Conservation (phyloP, 2,329 filamentous ascomycete species). For the Cadophora sp. region DNA sequence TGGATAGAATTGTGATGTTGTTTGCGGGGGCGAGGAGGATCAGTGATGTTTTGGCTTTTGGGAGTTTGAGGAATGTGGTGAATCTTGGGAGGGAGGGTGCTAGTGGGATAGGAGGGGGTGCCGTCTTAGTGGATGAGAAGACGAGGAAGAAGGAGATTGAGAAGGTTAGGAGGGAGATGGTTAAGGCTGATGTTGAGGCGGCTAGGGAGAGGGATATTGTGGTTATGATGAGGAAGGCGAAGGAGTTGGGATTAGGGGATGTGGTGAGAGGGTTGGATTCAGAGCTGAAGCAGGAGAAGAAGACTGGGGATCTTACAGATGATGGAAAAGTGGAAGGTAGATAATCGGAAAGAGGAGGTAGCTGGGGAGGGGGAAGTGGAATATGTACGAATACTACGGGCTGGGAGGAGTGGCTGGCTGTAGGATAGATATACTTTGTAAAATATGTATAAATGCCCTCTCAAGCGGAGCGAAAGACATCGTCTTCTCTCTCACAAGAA, state of each 20-base stretch:
- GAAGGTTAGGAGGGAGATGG: background rate
- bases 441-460: too few relatives aligned
- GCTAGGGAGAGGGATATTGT: background rate
- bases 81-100: slow-evolving; percentile 46
- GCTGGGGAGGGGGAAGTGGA: too few relatives aligned
- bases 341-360: too few relatives aligned
- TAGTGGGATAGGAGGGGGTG: background rate
- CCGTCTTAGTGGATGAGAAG: background rate
- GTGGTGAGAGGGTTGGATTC: background rate
- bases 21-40: slow-evolving; percentile 82
- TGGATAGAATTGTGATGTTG: slow-evolving; percentile 92
- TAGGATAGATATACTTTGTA: too few relatives aligned
- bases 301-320: background rate
- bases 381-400: too few relatives aligned
- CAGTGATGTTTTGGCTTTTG: slow-evolving; percentile 86
- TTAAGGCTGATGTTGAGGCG: background rate
- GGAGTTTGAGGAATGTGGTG: slow-evolving; percentile 76
- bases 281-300: background rate
- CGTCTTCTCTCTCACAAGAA: too few relatives aligned
- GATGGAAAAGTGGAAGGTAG: too few relatives aligned
- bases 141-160: background rate
- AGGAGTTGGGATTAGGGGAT: background rate
- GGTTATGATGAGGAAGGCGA: slow-evolving; percentile 2
- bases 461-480: too few relatives aligned
- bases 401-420: too few relatives aligned